Evolutionary conservation across 495 filamentous ascomycete species (phyloP).

Genomic region (Entonaema liquescens): DNA sequence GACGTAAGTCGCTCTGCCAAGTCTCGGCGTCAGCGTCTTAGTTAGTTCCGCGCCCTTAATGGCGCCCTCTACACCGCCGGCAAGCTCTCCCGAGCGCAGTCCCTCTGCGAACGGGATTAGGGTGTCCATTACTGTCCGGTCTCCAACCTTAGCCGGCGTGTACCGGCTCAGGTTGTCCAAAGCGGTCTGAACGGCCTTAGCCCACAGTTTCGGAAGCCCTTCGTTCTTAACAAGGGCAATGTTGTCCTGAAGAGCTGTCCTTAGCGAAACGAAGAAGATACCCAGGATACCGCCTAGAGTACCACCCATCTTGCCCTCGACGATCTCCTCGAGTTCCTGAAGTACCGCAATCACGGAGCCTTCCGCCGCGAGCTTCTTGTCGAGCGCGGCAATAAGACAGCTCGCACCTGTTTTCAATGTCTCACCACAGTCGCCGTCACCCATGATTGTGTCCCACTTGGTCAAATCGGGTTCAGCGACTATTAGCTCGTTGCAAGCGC

Average conservation of each 20-base stretch:
- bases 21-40: conserved; percentile 61
- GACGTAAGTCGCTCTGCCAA: conserved; percentile 69
- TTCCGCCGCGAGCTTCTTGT: conserved; percentile 46
- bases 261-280: conserved; percentile 67
- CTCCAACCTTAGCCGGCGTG: conserved; percentile 58
- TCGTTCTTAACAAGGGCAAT: conserved; percentile 41
- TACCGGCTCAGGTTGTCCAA: conserved; percentile 57
- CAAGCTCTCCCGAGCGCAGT: conserved; percentile 56
- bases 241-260: conserved; percentile 57
- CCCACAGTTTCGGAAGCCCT: conserved; percentile 49
- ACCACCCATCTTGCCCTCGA: conserved; percentile 68
- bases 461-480: conserved; percentile 67
- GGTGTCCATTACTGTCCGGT: conserved; percentile 66
- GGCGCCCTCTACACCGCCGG: conserved; percentile 60
- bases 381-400: conserved; percentile 52
- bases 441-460: conserved; percentile 70
- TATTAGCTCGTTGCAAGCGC: conserved; percentile 60
- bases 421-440: conserved; percentile 71
- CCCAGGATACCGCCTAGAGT: conserved; percentile 68
- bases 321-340: conserved; percentile 62
- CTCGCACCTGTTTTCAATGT: conserved; percentile 61
- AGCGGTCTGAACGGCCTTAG: conserved; percentile 47
- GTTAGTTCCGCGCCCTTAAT: conserved; percentile 64
- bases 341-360: conserved; percentile 62
- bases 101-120: conserved; percentile 65